Evolutionary conservation across 2,329 filamentous ascomycete genomes (phyloP).

Genomic region (Westerdykella aurantiaca): DNA sequence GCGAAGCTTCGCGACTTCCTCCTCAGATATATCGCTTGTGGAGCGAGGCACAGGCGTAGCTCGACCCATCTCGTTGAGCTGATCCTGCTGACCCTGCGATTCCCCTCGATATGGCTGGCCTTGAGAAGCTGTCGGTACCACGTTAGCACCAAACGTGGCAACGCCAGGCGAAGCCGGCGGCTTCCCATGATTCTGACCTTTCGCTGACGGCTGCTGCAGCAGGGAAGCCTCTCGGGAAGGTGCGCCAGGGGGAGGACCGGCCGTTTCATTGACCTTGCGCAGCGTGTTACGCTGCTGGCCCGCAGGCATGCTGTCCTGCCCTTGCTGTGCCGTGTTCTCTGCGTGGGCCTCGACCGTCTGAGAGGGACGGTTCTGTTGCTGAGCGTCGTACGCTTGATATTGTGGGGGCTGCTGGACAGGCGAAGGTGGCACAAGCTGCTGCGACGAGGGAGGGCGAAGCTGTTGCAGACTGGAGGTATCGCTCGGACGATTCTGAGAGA

Average conservation of each 20-base stretch:
- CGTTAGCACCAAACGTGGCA: constrained; percentile 42
- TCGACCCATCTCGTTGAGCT: constrained; percentile 33
- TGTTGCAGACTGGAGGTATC: constrained; percentile 28
- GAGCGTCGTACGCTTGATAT: constrained; percentile 31
- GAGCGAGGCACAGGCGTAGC: constrained; percentile 44
- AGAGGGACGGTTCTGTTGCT: constrained; percentile 19
- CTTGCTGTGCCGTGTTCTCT: constrained; percentile 25
- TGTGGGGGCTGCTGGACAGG: constrained; percentile 26
- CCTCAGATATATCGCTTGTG: constrained; percentile 43
- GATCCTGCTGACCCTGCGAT: constrained; percentile 25
- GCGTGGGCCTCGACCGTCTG: constrained; percentile 21
- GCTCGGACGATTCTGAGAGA: constrained; percentile 25
- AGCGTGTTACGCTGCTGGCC: constrained; percentile 26
- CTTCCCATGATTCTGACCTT: constrained; percentile 35
- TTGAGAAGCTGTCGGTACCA: constrained; percentile 42
- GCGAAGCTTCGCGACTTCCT: constrained; percentile 43
- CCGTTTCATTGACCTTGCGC: constrained; percentile 31
- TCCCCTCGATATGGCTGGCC: constrained; percentile 40
- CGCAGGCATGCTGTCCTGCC: constrained; percentile 30
- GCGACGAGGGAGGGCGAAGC: constrained; percentile 30
- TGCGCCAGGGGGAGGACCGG: constrained; percentile 24
- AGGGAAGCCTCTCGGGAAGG: constrained; percentile 33
- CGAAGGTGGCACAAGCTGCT: constrained; percentile 31
- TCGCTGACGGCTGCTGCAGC: constrained; percentile 29
- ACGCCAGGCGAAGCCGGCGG: constrained; percentile 35